Conservation (phyloP, 2,329 filamentous ascomycete species). For the Fusarium austroafricanum region DNA sequence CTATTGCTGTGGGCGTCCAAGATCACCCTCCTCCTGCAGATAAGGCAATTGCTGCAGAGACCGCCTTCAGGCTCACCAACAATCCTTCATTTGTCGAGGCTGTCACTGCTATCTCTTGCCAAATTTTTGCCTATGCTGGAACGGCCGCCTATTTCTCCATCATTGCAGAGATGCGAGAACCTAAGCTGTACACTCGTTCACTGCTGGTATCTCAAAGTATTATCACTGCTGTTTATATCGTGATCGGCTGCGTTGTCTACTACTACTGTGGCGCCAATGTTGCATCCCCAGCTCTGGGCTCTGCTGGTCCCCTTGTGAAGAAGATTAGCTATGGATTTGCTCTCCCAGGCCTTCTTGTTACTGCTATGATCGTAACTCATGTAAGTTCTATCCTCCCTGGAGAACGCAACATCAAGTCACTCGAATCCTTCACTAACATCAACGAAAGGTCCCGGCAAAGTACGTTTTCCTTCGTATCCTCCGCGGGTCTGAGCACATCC, state of each 20-base stretch:
- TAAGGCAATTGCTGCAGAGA: constrained; percentile 32
- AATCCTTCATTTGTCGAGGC: constrained; percentile 48
- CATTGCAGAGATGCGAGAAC: constrained; percentile 51
- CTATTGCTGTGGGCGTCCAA: constrained; percentile 49
- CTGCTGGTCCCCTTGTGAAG: constrained; percentile 56
- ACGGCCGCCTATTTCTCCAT: constrained; percentile 52
- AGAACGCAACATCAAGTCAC: background rate
- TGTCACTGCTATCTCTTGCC: constrained; percentile 47
- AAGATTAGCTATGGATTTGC: constrained; percentile 58
- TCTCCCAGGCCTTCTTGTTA: constrained; percentile 48
- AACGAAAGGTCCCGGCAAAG: constrained; percentile 36
- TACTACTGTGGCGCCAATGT: constrained; percentile 60
- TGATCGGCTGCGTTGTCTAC: constrained; percentile 56
- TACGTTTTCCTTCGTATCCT: constrained; percentile 49
- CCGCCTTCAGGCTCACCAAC: constrained; percentile 47
- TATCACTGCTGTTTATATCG: constrained; percentile 49
- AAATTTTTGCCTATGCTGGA: constrained; percentile 54
- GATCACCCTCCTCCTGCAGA: constrained; percentile 39
- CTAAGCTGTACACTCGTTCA: constrained; percentile 44
- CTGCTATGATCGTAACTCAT: constrained; percentile 45
- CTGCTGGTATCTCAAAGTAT: constrained; percentile 44
- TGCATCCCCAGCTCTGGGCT: constrained; percentile 60
- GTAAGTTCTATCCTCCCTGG: constrained; percentile 29
- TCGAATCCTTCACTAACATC: background rate
- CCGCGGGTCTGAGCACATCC: constrained; percentile 47